phyloP scores from a whole-genome alignment of 495 filamentous ascomycete species.

The Penicillium silybi region DNA sequence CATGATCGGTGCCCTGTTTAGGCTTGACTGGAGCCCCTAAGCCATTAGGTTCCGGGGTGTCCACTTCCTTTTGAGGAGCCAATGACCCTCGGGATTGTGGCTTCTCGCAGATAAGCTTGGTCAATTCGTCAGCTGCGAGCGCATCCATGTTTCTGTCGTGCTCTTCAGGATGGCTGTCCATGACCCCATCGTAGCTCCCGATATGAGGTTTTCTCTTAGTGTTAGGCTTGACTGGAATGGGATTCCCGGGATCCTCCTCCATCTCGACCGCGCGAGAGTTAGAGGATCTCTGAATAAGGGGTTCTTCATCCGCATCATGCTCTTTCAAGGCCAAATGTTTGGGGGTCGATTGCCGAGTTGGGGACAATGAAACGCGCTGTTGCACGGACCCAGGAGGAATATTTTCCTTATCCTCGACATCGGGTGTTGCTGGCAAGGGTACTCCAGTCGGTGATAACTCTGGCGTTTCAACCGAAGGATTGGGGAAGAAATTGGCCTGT shows the following conservation, averaged over 20 bases:
- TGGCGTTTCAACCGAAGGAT: background rate
- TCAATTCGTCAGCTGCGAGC: background rate
- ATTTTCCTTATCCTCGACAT: constrained; percentile 21
- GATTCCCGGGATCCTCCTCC: background rate
- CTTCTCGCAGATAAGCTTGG: background rate
- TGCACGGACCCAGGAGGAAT: constrained; percentile 8
- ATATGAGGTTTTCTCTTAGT: background rate
- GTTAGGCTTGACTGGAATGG: background rate
- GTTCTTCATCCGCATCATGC: constrained; percentile 4
- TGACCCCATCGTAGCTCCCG: background rate
- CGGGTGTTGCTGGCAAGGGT: constrained; percentile 4
- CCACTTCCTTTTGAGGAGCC: background rate
- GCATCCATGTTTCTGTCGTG: background rate
- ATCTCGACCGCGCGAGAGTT: background rate
- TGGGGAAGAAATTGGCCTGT: constrained; percentile 2
- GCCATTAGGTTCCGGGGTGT: background rate
- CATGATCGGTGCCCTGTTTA: background rate
- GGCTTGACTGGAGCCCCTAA: background rate
- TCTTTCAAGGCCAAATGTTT: constrained; percentile 11
- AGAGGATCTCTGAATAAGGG: background rate
- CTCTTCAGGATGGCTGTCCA: background rate
- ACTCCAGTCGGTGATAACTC: constrained; percentile 2
- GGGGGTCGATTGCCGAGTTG: background rate
- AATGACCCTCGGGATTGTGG: background rate
- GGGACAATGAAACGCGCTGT: background rate